Evolutionary conservation across 2,329 filamentous ascomycete species (phyloP).

Genomic region (Colletotrichum gloeosporioides): DNA sequence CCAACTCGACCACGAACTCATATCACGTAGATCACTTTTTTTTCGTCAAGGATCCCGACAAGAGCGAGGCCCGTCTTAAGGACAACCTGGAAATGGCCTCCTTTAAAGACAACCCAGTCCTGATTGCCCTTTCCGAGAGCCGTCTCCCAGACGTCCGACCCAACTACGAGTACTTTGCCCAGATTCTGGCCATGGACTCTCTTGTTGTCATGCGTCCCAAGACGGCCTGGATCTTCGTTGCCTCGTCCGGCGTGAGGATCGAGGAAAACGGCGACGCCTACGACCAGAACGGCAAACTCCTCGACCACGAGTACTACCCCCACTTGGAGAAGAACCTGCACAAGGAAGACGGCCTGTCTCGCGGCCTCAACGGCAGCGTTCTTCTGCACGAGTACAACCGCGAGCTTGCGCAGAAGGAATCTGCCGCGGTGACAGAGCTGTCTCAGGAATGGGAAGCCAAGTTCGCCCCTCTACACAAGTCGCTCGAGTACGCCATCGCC

Average conservation of each 20-base stretch:
- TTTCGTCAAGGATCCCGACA: constrained; percentile 58
- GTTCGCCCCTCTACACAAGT: constrained; percentile 61
- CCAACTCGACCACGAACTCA: background rate
- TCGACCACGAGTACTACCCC: constrained; percentile 57
- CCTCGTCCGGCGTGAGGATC: constrained; percentile 56
- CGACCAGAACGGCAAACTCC: constrained; percentile 45
- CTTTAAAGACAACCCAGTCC: constrained; percentile 69
- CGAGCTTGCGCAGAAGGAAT: constrained; percentile 58
- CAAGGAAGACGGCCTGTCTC: constrained; percentile 55
- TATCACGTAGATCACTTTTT: constrained; percentile 59
- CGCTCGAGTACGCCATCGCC: constrained; percentile 52
- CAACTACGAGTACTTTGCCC: constrained; percentile 67
- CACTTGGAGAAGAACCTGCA: constrained; percentile 61
- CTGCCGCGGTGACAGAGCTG: constrained; percentile 59
- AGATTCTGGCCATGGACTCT: constrained; percentile 59
- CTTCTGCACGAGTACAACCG: constrained; percentile 66
- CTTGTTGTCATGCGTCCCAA: constrained; percentile 60
- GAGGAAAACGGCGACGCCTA: constrained; percentile 48
- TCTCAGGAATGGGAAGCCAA: constrained; percentile 61
- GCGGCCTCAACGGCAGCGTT: constrained; percentile 53
- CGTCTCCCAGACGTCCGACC: constrained; percentile 62
- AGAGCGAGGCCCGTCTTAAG: constrained; percentile 56
- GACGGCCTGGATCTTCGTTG: constrained; percentile 65
- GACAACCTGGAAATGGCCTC: constrained; percentile 52
- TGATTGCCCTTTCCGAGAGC: constrained; percentile 64